These are phyloP conservation scores for Lachancea kluyveri DNA, from an alignment of 805 yeast genomes.

Conservation along the genomic window DNA sequence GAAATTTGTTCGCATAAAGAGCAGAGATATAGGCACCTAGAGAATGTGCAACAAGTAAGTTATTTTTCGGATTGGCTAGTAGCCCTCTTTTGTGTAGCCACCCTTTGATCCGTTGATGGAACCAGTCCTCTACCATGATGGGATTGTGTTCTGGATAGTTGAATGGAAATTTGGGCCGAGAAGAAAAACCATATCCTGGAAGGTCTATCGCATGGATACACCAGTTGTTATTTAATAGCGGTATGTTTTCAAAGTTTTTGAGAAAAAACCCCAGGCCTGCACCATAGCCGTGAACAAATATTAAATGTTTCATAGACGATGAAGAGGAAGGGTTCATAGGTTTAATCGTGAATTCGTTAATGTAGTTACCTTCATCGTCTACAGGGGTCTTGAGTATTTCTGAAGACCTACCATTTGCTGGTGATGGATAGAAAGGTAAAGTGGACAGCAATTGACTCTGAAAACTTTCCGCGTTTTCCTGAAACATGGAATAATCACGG, in stretches of 20 bases:
- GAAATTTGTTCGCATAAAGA: conserved; percentile 55
- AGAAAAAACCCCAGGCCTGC: conserved; percentile 86
- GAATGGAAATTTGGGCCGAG: conserved; percentile 63
- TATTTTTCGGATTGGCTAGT: conserved; percentile 29
- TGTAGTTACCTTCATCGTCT: conserved; percentile 42
- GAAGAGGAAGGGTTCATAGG: conserved; percentile 36
- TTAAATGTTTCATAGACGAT: conserved; percentile 41
- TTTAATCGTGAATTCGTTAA: conserved; percentile 70
- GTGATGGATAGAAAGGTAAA: conserved; percentile 41
- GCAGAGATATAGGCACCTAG: conserved; percentile 85
- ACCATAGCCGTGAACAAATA: conserved; percentile 90
- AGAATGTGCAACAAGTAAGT: conserved; percentile 77
- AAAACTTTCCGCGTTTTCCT: conserved; percentile 35
- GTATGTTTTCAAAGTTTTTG: conserved; percentile 58
- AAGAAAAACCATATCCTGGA: conserved; percentile 85
- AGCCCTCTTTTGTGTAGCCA: conserved; percentile 30
- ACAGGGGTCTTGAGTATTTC: conserved; percentile 33
- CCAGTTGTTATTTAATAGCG: conserved; percentile 43
- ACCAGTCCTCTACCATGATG: conserved; percentile 32
- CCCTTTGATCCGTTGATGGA: conserved; percentile 45
- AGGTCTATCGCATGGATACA: conserved; percentile 81
- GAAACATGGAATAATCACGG: conserved; percentile 39
- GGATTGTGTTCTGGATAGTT: conserved; percentile 22
- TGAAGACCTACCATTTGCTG: conserved; percentile 24
- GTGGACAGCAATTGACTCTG: conserved; percentile 42